Evolutionary conservation across 441 rosid genomes (phyloP).

Genomic region (Erysimum cheiri): DNA sequence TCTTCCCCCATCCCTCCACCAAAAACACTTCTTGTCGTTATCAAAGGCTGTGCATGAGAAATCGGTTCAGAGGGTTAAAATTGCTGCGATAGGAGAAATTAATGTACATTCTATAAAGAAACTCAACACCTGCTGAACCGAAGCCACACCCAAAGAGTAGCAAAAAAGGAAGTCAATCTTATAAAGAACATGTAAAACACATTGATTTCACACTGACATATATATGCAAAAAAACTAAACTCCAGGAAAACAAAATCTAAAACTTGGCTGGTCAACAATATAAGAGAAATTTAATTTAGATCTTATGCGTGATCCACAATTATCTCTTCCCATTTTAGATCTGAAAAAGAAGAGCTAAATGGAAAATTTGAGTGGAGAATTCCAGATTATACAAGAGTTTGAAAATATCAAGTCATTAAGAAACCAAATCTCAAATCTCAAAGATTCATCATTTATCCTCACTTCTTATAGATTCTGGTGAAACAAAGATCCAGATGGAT

Average conservation of each 20-base stretch:
- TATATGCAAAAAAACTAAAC: neutral
- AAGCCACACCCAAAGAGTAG: conserved; percentile 5
- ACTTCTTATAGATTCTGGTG: conserved; percentile 12
- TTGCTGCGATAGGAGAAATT: neutral
- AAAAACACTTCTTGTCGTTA: conserved; percentile 8
- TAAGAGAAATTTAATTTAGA: conserved; percentile 5
- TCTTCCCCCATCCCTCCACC: conserved; percentile 58
- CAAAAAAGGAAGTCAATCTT: neutral
- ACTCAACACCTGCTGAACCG: neutral
- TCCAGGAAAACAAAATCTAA: neutral
- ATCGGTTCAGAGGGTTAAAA: conserved; percentile 4
- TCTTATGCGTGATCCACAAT: conserved; percentile 25
- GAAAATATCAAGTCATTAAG: neutral
- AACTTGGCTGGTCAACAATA: neutral
- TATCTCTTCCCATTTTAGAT: conserved; percentile 27
- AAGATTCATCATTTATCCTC: conserved; percentile 28
- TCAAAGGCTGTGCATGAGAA: conserved; percentile 33
- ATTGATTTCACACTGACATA: neutral
- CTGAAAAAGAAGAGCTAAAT: conserved; percentile 20
- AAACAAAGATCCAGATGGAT: conserved; percentile 29
- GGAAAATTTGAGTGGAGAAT: neutral
- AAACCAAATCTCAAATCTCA: conserved; percentile 30
- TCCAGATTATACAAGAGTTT: neutral
- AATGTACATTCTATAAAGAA: neutral
- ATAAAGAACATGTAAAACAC: conserved; percentile 6